phyloP scores from a whole-genome alignment of 306 rosid species.

The Potentilla sterilis region DNA sequence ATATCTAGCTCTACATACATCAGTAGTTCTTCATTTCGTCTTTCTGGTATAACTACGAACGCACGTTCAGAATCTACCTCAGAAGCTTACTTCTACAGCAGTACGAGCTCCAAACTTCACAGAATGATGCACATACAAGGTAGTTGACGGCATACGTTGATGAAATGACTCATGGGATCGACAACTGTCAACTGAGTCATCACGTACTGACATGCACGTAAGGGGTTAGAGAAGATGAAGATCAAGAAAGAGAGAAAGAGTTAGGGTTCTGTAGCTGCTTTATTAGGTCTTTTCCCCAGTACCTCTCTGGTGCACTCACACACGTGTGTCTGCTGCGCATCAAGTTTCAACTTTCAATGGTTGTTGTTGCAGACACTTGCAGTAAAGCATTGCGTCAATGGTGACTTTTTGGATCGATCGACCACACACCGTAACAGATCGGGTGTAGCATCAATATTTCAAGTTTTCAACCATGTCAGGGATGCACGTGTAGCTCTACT shows the following conservation, averaged over 20 bases:
- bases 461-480: conserved; percentile 7
- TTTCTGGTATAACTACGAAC: background rate
- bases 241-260: conserved; percentile 21
- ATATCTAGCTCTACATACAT: background rate
- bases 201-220: too few species aligned
- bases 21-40: background rate
- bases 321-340: conserved; percentile 36
- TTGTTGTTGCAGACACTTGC: conserved; percentile 15
- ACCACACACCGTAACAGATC: background rate
- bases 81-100: background rate
- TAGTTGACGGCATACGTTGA: background rate
- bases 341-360: conserved; percentile 21
- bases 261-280: background rate
- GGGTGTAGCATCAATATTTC: background rate
- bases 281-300: background rate
- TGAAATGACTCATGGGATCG: conserved; percentile 28
- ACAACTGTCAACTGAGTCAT: conserved; percentile 19
- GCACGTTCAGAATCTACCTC: too few species aligned
- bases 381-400: background rate
- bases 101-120: background rate
- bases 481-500: background rate
- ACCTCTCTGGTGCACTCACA: conserved; percentile 19
- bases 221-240: conserved; percentile 38
- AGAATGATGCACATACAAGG: background rate
- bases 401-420: background rate